Percentiles rank a stretch among this genome's conserved stretches.
phyloP scores from a whole-genome alignment of 2,329 filamentous ascomycete species.

The Monosporascus sp. region DNA sequence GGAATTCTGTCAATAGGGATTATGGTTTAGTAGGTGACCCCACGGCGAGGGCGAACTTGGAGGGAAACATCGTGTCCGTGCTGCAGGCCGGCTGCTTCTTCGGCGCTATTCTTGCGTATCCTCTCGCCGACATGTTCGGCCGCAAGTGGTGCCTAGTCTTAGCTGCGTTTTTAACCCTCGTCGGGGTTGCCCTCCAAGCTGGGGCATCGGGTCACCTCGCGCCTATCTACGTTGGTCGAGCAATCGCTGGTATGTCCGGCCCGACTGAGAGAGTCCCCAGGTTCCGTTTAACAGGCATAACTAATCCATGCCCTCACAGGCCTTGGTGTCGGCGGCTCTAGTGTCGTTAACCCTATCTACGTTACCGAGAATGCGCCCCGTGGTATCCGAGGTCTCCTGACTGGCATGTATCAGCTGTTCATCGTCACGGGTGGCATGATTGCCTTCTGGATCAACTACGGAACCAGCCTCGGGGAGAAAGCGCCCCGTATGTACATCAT shows the following conservation, averaged over 20 bases:
- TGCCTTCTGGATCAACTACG: constrained; percentile 48
- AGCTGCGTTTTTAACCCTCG: constrained; percentile 47
- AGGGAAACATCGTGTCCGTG: constrained; percentile 61
- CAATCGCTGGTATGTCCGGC: constrained; percentile 32
- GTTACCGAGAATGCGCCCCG: constrained; percentile 40
- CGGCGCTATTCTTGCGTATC: constrained; percentile 40
- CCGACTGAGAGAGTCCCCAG: not conserved
- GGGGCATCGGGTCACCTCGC: constrained; percentile 50
- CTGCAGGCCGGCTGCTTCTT: constrained; percentile 36
- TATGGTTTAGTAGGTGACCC: constrained; percentile 42
- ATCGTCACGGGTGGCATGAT: constrained; percentile 39
- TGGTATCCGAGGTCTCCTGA: constrained; percentile 38
- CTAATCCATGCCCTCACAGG: constrained; percentile 14
- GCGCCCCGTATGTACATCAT: constrained; percentile 41
- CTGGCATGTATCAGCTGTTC: constrained; percentile 41
- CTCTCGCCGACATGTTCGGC: constrained; percentile 47
- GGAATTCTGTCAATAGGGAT: constrained; percentile 30
- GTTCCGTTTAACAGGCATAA: not conserved
- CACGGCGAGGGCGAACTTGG: constrained; percentile 46
- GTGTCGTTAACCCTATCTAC: constrained; percentile 38
- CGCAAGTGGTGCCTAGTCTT: constrained; percentile 48
- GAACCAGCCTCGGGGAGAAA: constrained; percentile 31
- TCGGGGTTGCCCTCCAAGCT: constrained; percentile 57
- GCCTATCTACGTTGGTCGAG: constrained; percentile 58
- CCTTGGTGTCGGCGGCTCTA: constrained; percentile 38